Evolutionary conservation across 2,329 filamentous ascomycete species (phyloP).

Genomic region (Colletotrichum costaricense): DNA sequence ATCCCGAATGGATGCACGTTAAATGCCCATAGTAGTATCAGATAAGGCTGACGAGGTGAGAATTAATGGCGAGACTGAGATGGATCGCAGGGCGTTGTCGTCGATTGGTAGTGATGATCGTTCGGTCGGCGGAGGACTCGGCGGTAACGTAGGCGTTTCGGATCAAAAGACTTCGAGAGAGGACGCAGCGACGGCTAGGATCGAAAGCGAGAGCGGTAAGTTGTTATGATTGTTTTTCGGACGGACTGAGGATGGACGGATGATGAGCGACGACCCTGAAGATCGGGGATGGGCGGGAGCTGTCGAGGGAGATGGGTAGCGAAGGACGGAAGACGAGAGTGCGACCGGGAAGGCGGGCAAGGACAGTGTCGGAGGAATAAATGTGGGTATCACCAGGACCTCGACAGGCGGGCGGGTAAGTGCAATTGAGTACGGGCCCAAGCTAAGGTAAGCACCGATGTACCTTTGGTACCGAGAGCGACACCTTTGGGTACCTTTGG

Average conservation of each 20-base stretch:
- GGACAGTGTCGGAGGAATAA: conserved; percentile 36
- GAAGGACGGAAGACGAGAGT: conserved; percentile 34
- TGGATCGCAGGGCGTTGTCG: background rate
- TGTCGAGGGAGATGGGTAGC: conserved; percentile 34
- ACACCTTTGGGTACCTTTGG: background rate
- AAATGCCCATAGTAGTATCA: conserved; percentile 34
- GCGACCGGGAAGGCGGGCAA: conserved; percentile 33
- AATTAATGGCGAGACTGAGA: background rate
- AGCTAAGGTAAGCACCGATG: conserved; percentile 25
- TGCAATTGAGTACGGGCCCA: conserved; percentile 21
- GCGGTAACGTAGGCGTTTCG: conserved; percentile 16
- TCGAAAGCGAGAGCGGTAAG: background rate
- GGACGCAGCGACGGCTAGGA: background rate
- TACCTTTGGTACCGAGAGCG: conserved; percentile 8
- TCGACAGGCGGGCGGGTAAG: conserved; percentile 34
- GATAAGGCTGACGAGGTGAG: no score
- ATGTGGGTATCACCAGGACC: conserved; percentile 33
- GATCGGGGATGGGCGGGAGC: conserved; percentile 28
- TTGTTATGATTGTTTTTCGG: conserved; percentile 2
- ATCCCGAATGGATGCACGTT: conserved; percentile 13
- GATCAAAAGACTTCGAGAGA: background rate
- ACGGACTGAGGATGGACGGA: conserved; percentile 23
- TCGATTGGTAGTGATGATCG: background rate
- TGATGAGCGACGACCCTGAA: conserved; percentile 13
- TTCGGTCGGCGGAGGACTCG: conserved; percentile 19